phyloP scores from a whole-genome alignment of 805 yeast genomes.

The Kazachstania africana region DNA sequence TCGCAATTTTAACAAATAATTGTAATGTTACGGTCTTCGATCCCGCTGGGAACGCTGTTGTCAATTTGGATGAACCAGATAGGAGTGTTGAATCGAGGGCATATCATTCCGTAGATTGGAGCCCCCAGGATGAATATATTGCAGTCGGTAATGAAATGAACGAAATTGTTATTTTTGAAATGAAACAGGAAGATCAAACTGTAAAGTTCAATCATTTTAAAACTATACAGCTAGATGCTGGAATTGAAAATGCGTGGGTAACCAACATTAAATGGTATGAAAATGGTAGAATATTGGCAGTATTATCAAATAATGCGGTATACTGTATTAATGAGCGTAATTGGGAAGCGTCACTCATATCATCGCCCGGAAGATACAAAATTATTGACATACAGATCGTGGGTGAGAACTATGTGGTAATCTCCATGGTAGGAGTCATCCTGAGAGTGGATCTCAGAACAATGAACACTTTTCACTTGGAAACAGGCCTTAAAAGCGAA shows the following conservation, averaged over 20 bases:
- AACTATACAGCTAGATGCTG: not conserved
- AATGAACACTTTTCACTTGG: not conserved
- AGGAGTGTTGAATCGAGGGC: conserved; percentile 7
- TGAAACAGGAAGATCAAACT: not conserved
- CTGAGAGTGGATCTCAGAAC: conserved; percentile 5
- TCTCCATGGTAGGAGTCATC: conserved; percentile 10
- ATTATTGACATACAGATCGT: conserved; percentile 12
- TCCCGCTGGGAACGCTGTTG: conserved; percentile 4
- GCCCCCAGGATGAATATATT: conserved; percentile 11
- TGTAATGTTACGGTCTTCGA: conserved; percentile 17
- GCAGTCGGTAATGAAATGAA: conserved; percentile 20
- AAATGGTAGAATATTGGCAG: conserved; percentile 5
- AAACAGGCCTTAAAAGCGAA: conserved; percentile 5
- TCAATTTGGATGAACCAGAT: conserved; percentile 14
- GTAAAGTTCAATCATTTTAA: not conserved
- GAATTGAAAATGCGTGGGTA: conserved; percentile 11
- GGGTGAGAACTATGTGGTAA: conserved; percentile 4
- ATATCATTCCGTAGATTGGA: conserved; percentile 21
- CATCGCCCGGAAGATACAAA: conserved; percentile 11
- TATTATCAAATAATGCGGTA: conserved; percentile 17
- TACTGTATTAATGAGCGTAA: no score
- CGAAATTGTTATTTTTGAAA: conserved; percentile 11
- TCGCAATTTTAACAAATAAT: conserved; percentile 22
- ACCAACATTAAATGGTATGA: conserved; percentile 11
- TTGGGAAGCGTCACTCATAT: no score